These are phyloP conservation scores for Globisporangium cederbergense DNA, from an alignment of 352 stramenopile genomes.

Conservation along the genomic window DNA sequence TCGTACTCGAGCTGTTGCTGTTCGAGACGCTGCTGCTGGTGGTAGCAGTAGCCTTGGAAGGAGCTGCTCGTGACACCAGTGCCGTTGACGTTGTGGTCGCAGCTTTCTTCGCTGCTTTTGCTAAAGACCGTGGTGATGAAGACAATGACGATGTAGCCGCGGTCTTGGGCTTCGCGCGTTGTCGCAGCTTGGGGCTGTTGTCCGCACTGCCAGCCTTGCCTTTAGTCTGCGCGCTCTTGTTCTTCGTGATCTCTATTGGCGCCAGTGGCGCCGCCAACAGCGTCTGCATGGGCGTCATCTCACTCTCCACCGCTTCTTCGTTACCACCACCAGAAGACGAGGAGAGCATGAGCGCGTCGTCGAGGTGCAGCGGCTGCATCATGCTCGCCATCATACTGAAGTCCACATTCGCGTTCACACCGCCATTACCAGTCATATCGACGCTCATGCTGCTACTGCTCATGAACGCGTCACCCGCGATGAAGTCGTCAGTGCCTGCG, in stretches of 20 bases:
- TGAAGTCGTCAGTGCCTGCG: neutral
- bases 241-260: neutral
- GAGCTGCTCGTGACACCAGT: neutral
- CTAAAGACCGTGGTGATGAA: neutral
- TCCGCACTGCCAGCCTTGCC: neutral
- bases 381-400: slow-evolving; percentile 16
- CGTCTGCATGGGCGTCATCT: slow-evolving; percentile 11
- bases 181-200: slow-evolving; percentile 1
- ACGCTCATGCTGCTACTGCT: neutral
- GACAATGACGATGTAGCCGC: neutral
- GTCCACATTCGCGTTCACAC: neutral
- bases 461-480: slow-evolving; percentile 8
- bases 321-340: neutral
- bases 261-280: slow-evolving; percentile 8
- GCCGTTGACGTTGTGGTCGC: neutral
- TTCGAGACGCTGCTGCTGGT: neutral
- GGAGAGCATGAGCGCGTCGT: neutral
- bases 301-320: too few species aligned
- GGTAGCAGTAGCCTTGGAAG: neutral
- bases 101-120: neutral
- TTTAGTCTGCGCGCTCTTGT: neutral
- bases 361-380: slow-evolving; percentile 17
- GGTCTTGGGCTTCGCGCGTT: slow-evolving; percentile 1
- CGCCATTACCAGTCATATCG: slow-evolving; percentile 3
- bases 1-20: slow-evolving; percentile 18